Evolutionary conservation across 2,329 filamentous ascomycete species (phyloP).

Genomic region (Colletotrichum sp.): DNA sequence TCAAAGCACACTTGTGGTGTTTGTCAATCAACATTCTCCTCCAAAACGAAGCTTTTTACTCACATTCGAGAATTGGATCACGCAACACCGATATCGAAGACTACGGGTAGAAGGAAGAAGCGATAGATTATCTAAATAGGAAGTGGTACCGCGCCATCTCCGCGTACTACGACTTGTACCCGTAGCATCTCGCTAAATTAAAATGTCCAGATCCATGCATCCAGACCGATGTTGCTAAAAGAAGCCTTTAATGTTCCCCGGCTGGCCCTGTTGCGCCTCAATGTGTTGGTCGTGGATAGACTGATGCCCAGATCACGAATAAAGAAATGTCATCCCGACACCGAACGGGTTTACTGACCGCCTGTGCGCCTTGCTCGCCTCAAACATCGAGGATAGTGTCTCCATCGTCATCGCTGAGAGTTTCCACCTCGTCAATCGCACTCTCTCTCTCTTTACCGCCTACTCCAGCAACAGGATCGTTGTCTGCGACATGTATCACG

Average conservation of each 20-base stretch:
- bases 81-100: slow-evolving; percentile 49
- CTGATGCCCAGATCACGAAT: background rate
- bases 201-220: background rate
- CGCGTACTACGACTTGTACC: background rate
- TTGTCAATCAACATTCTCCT: slow-evolving; percentile 55
- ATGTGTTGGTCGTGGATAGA: background rate
- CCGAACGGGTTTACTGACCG: background rate
- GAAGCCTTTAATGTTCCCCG: background rate
- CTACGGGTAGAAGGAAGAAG: slow-evolving; percentile 40
- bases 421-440: slow-evolving; percentile 89
- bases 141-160: background rate
- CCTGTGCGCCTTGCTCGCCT: background rate
- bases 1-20: slow-evolving; percentile 47
- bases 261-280: background rate
- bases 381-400: slow-evolving; percentile 39
- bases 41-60: slow-evolving; percentile 73
- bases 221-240: background rate
- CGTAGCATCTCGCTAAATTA: background rate
- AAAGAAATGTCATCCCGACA: background rate
- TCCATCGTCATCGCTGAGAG: slow-evolving; percentile 74
- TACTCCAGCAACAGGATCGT: slow-evolving; percentile 63
- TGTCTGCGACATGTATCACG: slow-evolving; percentile 83
- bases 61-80: slow-evolving; percentile 73
- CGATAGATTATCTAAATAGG: slow-evolving; percentile 25
- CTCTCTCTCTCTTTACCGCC: slow-evolving; percentile 65